phyloP scores from a whole-genome alignment of 257 asterid species.

The Penstemon eatonii region DNA sequence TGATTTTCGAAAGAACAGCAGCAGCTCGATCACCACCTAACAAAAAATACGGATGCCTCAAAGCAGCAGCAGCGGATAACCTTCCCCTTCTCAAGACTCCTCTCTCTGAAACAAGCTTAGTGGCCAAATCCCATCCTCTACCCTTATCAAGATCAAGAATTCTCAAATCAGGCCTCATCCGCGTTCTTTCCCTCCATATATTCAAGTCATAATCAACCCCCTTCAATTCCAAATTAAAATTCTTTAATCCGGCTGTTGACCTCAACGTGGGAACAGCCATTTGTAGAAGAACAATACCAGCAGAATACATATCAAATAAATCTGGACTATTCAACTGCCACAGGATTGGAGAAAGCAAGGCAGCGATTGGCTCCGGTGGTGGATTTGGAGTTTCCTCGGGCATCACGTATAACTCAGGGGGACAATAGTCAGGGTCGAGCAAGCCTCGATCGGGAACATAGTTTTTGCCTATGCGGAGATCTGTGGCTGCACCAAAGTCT shows the following conservation, averaged over 20 bases:
- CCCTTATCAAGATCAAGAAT: constrained; percentile 93
- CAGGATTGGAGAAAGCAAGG: constrained; percentile 80
- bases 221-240: constrained; percentile 76
- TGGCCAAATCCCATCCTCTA: constrained; percentile 96
- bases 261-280: constrained; percentile 84
- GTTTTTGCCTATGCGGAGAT: constrained; percentile 92
- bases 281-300: constrained; percentile 89
- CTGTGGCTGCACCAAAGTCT: constrained; percentile 98
- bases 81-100: constrained; percentile 58
- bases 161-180: constrained; percentile 67
- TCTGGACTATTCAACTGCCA: constrained; percentile 98
- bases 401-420: constrained; percentile 96
- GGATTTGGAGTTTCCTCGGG: constrained; percentile 97
- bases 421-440: constrained; percentile 95
- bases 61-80: constrained; percentile 84
- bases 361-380: constrained; percentile 97
- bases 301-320: constrained; percentile 91
- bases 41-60: constrained; percentile 93
- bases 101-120: constrained; percentile 79
- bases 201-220: constrained; percentile 75
- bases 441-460: constrained; percentile 73
- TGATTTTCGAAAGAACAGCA: constrained; percentile 78
- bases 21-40: constrained; percentile 94
- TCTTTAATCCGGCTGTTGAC: constrained; percentile 73
- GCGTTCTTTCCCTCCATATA: constrained; percentile 77